Conservation (phyloP, 2,329 filamentous ascomycete species). For the Aulographum hederae region DNA sequence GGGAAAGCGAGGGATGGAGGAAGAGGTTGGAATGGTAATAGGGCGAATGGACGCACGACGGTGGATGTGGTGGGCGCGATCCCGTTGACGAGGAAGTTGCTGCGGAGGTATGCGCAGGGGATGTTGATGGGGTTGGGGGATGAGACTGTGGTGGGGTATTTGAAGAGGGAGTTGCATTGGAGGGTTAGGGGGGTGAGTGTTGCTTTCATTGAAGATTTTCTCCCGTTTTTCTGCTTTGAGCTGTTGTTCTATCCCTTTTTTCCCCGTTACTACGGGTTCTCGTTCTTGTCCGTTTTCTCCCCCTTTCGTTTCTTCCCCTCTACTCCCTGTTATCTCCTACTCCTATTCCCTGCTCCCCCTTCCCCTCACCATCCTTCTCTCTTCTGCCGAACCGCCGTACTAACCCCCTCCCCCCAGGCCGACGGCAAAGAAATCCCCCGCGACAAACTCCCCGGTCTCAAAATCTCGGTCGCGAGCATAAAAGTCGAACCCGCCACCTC, state of each 20-base stretch:
- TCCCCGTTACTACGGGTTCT: too few species aligned
- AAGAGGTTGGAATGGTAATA: constrained; percentile 2
- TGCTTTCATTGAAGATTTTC: too few species aligned
- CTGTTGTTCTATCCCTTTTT: too few species aligned
- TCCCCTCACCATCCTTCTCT: too few species aligned
- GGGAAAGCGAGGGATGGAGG: not conserved
- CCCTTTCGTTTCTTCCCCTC: not conserved
- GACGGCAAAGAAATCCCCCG: constrained; percentile 16
- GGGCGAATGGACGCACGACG: constrained; percentile 2
- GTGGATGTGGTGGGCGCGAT: constrained; percentile 19
- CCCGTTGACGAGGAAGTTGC: constrained; percentile 24
- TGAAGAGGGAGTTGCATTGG: constrained; percentile 16
- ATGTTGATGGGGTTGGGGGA: constrained; percentile 14
- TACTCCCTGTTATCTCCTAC: not conserved
- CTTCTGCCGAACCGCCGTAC: too few species aligned
- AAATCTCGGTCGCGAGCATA: constrained; percentile 20
- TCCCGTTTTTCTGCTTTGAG: too few species aligned
- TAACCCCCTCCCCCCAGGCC: constrained; percentile 11
- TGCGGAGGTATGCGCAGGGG: constrained; percentile 14
- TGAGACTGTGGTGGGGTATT: constrained; percentile 11
- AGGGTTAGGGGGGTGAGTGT: constrained; percentile 9
- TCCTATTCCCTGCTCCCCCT: too few species aligned
- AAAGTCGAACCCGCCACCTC: constrained; percentile 18
- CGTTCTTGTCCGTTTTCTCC: constrained; percentile 1
- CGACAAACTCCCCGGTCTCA: constrained; percentile 17